phyloP scores from a whole-genome alignment of 257 asterid species.

The Solanum tarapatanum region DNA sequence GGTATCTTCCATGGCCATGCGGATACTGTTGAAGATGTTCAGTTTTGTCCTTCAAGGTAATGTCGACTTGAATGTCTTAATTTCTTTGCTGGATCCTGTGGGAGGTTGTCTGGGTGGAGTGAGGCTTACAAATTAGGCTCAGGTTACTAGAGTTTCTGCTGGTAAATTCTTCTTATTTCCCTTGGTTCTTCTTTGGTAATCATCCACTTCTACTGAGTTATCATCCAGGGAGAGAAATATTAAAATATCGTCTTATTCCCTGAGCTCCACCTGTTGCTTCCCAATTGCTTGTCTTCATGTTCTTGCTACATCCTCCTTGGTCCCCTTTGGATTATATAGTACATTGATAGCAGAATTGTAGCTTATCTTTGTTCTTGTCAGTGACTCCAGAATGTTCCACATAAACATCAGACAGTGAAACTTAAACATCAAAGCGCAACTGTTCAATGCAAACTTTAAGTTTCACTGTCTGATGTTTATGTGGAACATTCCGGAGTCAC shows the following conservation, averaged over 20 bases:
- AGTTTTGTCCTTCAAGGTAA: conserved; percentile 96
- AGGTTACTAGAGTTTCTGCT: neutral
- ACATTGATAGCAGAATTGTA: neutral
- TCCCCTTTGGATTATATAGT: neutral
- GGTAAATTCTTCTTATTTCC: neutral
- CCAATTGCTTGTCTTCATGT: neutral
- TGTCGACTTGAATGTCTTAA: neutral
- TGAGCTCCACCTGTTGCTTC: neutral
- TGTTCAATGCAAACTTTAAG: neutral
- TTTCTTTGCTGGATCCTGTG: neutral
- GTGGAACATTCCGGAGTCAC: neutral
- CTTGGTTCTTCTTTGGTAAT: neutral
- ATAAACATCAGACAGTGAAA: neutral
- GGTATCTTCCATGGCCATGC: conserved; percentile 81
- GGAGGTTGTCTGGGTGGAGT: neutral
- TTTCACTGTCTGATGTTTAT: neutral
- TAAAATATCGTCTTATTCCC: neutral
- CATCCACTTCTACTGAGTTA: neutral
- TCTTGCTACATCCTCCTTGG: neutral
- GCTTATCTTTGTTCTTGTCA: neutral
- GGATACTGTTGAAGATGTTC: conserved; percentile 97
- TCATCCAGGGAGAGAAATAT: neutral
- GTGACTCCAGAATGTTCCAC: neutral
- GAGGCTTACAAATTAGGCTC: neutral
- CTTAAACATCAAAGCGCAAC: neutral